phyloP scores from a whole-genome alignment of 345 rosid species.

The Raphanus raphanistrum region DNA sequence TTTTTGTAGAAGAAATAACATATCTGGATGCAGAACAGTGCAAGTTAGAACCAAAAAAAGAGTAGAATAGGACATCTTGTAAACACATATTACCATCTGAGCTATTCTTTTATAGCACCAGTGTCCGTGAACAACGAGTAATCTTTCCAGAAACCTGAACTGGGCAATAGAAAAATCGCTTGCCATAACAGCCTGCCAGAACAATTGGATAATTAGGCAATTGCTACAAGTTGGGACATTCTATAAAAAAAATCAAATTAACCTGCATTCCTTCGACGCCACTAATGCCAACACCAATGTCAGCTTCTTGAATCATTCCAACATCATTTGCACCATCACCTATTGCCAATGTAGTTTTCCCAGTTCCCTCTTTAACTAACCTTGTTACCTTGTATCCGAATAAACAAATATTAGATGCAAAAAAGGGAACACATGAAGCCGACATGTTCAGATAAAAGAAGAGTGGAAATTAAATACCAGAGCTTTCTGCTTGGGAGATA shows the following conservation, averaged over 20 bases:
- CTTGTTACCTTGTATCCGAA: constrained; percentile 62
- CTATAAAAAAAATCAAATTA: constrained; percentile 32
- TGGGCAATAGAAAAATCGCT: constrained; percentile 95
- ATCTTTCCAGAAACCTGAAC: constrained; percentile 87
- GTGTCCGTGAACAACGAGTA: constrained; percentile 95
- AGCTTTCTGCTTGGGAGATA: constrained; percentile 99
- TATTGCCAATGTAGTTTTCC: constrained; percentile 87
- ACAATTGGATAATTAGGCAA: not conserved
- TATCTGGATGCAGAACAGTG: constrained; percentile 52
- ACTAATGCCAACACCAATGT: constrained; percentile 95
- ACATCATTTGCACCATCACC: constrained; percentile 99
- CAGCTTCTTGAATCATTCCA: constrained; percentile 99
- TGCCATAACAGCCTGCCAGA: constrained; percentile 92
- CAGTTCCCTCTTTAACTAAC: constrained; percentile 87
- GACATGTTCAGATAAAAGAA: not conserved
- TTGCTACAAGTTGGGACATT: constrained; percentile 24
- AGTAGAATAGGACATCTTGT: constrained; percentile 7
- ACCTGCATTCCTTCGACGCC: constrained; percentile 99
- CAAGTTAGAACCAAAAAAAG: constrained; percentile 15
- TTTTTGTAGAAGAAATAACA: constrained; percentile 98
- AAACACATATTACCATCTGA: constrained; percentile 67
- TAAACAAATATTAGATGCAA: not conserved
- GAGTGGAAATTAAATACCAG: constrained; percentile 45
- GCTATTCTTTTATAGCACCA: constrained; percentile 99
- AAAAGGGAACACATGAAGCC: not conserved